Evolutionary conservation across 73 alveolate genomes (phyloP).

Genomic region (Strombidium stylifer): DNA sequence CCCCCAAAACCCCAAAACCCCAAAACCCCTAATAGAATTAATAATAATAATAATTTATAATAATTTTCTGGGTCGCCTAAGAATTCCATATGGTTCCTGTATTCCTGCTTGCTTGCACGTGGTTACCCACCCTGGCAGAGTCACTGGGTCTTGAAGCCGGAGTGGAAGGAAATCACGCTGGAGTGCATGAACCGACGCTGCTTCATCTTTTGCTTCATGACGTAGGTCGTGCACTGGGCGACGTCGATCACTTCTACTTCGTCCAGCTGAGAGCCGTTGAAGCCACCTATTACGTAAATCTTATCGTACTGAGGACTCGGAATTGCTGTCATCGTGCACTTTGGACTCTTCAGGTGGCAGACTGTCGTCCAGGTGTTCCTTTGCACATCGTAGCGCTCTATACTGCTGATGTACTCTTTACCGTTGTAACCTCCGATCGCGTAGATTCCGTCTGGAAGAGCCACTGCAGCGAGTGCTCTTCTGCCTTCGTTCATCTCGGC

Average conservation of each 20-base stretch:
- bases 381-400: constrained; percentile 71
- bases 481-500: constrained; percentile 83
- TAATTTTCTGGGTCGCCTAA: not conserved
- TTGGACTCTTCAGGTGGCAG: constrained; percentile 64
- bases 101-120: not conserved
- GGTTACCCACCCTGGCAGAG: too few species aligned
- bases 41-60: too few species aligned
- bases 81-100: not conserved
- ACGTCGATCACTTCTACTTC: constrained; percentile 82
- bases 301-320: constrained; percentile 70
- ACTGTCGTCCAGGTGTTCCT: constrained; percentile 72
- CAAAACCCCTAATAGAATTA: too few species aligned
- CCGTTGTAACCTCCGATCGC: constrained; percentile 98
- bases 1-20: too few species aligned
- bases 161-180: too few species aligned
- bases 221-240: too few species aligned
- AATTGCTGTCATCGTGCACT: constrained; percentile 89
- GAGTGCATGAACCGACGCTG: constrained; percentile 81
- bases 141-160: constrained; percentile 8
- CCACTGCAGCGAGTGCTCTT: constrained; percentile 89
- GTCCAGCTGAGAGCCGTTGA: constrained; percentile 77
- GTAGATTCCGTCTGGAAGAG: constrained; percentile 95
- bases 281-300: constrained; percentile 91
- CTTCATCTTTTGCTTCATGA: constrained; percentile 60
- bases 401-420: constrained; percentile 65